Conservation (phyloP, 768 basidiomycete genomes). For the Leucocoprinus birnbaumii region DNA sequence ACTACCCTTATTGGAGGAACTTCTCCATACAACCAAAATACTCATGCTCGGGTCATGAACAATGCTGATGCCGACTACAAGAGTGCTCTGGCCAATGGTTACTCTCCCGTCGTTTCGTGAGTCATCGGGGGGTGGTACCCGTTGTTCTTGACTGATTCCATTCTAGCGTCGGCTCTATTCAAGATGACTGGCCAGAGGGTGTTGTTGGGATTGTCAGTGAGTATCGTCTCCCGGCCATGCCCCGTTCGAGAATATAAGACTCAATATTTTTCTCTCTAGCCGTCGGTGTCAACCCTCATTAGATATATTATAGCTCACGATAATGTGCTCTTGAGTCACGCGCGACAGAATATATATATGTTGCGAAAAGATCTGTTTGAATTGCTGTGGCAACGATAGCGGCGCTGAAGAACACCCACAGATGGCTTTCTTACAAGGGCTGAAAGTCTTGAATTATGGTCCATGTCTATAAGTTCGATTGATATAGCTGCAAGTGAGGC, state of each 20-base stretch:
- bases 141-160: background rate
- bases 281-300: conserved; percentile 3
- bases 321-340: too few relatives aligned
- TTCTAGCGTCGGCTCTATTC: conserved; percentile 7
- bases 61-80: conserved; percentile 26
- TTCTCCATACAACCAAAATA: conserved; percentile 28
- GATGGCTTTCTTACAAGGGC: too few relatives aligned
- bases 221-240: background rate
- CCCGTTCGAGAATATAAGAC: background rate
- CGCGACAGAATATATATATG: too few relatives aligned
- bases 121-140: background rate
- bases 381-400: too few relatives aligned
- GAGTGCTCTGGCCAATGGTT: conserved; percentile 21
- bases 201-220: conserved; percentile 11
- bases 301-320: too few relatives aligned
- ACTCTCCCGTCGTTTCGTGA: conserved; percentile 26
- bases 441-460: too few relatives aligned
- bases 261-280: background rate
- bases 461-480: too few relatives aligned
- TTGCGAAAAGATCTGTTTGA: too few relatives aligned
- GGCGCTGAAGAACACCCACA: too few relatives aligned
- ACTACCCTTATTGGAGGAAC: conserved; percentile 25
- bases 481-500: too few relatives aligned
- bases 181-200: conserved; percentile 12
- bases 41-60: conserved; percentile 24